Evolutionary conservation across 2,329 filamentous ascomycete genomes (phyloP), one percentile per base, ranked within the genome.

Genomic region (Beauveria medogensis): DNA sequence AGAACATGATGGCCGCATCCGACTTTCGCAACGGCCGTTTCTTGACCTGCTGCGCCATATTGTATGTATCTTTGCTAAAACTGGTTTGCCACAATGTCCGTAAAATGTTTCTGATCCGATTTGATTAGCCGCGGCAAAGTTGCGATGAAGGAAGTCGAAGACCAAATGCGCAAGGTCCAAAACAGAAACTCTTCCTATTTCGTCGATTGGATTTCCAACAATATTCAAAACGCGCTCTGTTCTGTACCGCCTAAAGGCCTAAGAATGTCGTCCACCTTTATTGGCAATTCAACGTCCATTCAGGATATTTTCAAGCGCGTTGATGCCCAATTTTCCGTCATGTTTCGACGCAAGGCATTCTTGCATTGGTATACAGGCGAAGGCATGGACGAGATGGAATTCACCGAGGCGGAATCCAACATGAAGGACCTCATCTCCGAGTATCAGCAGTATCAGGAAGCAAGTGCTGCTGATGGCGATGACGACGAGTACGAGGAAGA

Each of bases 371-470:
- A 97, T 83, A 99, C 94, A 86, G 92, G 92, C 75, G 94, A 99
- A 86, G 94, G 94, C 82, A 99, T 99, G 94, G 94, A 99, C 81
- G 94, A 97, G 89, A 97, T 99, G 94, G 94, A 99, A 84, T 99
- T 99, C 85, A 97, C 94, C 75, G 94, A 99, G 86, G 94, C 94
- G 70, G 94, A 99, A 88, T 96, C 91, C 81, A 99, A 99, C 86
- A 97, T 99, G 94, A 97, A 99, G 84, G 94, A 99, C 79, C 83
- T 99, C 75, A 93, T 99, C 72, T 96, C 92, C 65, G 94, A 99
- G 80, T 99, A 99, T 84, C 94, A 97, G 87, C 94, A 99, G 81
- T 99, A 99, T 87, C 94, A 99, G 86, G 94, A 99, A 79, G 94
- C 94, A 75, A 90, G 90, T 72, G 86, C 97, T 78, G 95, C 93